Conservation (phyloP, 2,329 filamentous ascomycete genomes). For the Ophiocordyceps polyrhachis-furcata region DNA sequence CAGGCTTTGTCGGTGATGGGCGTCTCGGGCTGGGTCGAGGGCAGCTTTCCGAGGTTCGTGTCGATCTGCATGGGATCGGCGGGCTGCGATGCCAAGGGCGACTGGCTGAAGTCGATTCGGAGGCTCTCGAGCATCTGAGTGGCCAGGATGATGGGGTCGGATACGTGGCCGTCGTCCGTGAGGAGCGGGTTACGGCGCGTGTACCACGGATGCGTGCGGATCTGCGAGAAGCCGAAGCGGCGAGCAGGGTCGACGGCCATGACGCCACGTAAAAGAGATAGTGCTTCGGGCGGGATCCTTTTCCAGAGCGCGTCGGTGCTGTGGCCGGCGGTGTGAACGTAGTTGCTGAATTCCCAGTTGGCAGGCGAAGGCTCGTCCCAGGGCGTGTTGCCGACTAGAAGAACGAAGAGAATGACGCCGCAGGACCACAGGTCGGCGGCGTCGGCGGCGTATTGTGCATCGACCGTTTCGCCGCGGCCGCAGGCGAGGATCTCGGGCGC, state of each 20-base stretch:
- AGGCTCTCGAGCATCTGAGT: conserved; percentile 87
- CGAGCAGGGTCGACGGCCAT: conserved; percentile 58
- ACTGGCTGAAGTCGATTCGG: conserved; percentile 67
- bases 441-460: conserved; percentile 53
- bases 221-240: conserved; percentile 70
- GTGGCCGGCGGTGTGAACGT: conserved; percentile 58
- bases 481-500: conserved; percentile 70
- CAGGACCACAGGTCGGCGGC: conserved; percentile 92
- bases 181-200: conserved; percentile 66
- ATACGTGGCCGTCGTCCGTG: conserved; percentile 51
- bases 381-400: conserved; percentile 88
- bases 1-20: conserved; percentile 57
- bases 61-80: conserved; percentile 56
- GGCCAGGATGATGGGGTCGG: conserved; percentile 69
- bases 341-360: conserved; percentile 87
- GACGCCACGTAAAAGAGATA: conserved; percentile 83
- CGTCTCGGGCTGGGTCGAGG: conserved; percentile 74
- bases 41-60: conserved; percentile 30
- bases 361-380: conserved; percentile 82
- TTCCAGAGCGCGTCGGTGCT: conserved; percentile 76
- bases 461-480: conserved; percentile 24
- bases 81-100: conserved; percentile 33
- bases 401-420: conserved; percentile 90
- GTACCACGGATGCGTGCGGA: conserved; percentile 89
- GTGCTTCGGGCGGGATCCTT: conserved; percentile 50